Evolutionary conservation across 768 basidiomycete species (phyloP).

Genomic region (Mycena amicta): DNA sequence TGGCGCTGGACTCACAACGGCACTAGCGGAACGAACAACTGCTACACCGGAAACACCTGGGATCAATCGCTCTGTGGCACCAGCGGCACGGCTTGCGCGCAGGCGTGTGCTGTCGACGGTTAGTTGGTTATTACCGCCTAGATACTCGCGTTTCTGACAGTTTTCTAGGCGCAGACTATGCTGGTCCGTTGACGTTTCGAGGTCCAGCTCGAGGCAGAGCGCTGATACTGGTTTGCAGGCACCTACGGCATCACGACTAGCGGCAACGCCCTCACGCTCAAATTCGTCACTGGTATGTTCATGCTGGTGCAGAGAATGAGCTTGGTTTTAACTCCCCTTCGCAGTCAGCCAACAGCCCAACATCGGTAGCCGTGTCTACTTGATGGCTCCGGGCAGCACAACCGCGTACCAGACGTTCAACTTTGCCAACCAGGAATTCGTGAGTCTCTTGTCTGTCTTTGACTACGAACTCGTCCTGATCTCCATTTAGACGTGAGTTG

Average conservation of each 20-base stretch:
- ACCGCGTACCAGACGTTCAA: slow-evolving; percentile 51
- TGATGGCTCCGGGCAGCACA: slow-evolving; percentile 46
- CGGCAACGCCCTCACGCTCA: slow-evolving; percentile 47
- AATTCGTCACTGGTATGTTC: slow-evolving; percentile 40
- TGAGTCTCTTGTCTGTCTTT: background rate
- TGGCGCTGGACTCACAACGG: slow-evolving; percentile 50
- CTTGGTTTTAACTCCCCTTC: slow-evolving; percentile 16
- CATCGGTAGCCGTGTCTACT: slow-evolving; percentile 47
- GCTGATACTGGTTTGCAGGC: slow-evolving; percentile 24
- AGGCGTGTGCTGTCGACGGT: slow-evolving; percentile 45
- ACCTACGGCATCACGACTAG: slow-evolving; percentile 55
- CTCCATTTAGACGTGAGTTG: slow-evolving; percentile 28
- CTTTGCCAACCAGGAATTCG: slow-evolving; percentile 56
- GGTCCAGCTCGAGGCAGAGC: too few relatives aligned
- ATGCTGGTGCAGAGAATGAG: background rate
- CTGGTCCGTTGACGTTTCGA: too few relatives aligned
- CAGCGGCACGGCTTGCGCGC: slow-evolving; percentile 50
- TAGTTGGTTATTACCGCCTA: slow-evolving; percentile 44
- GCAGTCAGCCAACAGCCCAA: slow-evolving; percentile 31
- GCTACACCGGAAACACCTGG: slow-evolving; percentile 51
- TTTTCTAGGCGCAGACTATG: slow-evolving; percentile 39
- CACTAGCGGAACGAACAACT: slow-evolving; percentile 31
- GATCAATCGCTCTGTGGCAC: slow-evolving; percentile 48
- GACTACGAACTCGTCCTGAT: slow-evolving; percentile 20
- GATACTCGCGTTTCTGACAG: background rate